Conservation (phyloP, 2,329 filamentous ascomycete species). For the Fusarium sp. region DNA sequence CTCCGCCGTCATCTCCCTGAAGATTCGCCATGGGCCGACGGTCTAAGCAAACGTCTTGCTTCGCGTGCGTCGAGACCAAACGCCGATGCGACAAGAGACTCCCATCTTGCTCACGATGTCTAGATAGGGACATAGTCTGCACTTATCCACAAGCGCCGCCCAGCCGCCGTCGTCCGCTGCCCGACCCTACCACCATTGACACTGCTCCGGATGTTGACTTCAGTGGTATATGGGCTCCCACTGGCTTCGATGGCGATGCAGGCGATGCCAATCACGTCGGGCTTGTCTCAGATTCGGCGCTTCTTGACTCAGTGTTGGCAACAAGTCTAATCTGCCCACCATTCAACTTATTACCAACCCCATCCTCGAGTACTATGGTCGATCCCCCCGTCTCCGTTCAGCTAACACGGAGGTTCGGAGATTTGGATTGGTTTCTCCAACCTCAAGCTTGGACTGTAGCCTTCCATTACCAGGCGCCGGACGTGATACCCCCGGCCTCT, state of each 20-base stretch:
- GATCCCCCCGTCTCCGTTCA: background rate
- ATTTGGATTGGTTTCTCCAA: background rate
- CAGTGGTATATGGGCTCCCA: background rate
- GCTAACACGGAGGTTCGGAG: background rate
- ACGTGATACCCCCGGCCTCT: background rate
- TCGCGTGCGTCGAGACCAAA: background rate
- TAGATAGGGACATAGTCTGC: background rate
- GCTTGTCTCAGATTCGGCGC: background rate
- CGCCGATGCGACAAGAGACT: background rate
- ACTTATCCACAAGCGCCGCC: background rate
- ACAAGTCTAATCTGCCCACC: background rate
- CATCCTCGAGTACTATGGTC: background rate
- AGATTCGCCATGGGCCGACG: background rate
- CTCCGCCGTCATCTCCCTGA: background rate
- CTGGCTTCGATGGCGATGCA: background rate
- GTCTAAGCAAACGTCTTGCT: background rate
- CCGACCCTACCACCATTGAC: background rate
- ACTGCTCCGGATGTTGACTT: background rate
- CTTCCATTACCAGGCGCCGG: background rate
- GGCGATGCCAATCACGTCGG: background rate
- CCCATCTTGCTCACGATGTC: background rate
- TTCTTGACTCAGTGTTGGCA: background rate
- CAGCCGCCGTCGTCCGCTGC: background rate
- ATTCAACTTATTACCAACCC: background rate
- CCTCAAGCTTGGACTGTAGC: background rate